Evolutionary conservation across 345 rosid genomes (phyloP).

Genomic region (Eutrema heterophyllum): DNA sequence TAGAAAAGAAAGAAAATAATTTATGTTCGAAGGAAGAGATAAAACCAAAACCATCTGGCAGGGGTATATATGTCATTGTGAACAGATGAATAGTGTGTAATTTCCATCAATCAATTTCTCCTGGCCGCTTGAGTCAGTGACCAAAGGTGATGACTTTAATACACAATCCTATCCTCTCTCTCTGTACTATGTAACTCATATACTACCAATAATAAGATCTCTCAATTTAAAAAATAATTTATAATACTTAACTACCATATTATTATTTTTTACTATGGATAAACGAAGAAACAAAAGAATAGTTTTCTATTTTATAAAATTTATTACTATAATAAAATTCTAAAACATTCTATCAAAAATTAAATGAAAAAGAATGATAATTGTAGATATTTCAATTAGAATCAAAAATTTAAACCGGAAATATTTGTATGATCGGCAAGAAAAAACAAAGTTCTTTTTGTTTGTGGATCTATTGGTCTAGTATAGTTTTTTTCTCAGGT

Average conservation of each 20-base stretch:
- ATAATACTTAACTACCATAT: not conserved
- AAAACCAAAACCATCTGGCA: conserved; percentile 1
- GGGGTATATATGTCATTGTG: conserved; percentile 15
- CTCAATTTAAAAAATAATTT: no score
- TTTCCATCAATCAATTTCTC: conserved; percentile 29
- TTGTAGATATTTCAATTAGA: not conserved
- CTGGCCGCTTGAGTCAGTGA: conserved; percentile 21
- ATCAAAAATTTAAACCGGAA: not conserved
- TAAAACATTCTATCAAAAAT: not conserved
- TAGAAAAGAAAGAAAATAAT: not conserved
- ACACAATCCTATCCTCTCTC: not conserved
- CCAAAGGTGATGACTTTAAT: conserved; percentile 26
- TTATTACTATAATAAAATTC: not conserved
- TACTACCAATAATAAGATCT: no score
- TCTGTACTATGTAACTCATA: not conserved
- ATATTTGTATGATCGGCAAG: not conserved
- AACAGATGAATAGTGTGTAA: conserved; percentile 17
- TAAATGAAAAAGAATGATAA: not conserved
- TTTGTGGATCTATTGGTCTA: not conserved
- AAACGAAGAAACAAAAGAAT: not conserved
- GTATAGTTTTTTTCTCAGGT: not conserved
- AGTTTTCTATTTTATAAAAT: not conserved
- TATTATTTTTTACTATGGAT: not conserved
- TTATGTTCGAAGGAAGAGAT: not conserved
- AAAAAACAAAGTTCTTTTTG: no score